Percentiles rank a stretch among this genome's conserved stretches.
phyloP scores from a whole-genome alignment of 306 rosid species.

The Sophora flavescens region DNA sequence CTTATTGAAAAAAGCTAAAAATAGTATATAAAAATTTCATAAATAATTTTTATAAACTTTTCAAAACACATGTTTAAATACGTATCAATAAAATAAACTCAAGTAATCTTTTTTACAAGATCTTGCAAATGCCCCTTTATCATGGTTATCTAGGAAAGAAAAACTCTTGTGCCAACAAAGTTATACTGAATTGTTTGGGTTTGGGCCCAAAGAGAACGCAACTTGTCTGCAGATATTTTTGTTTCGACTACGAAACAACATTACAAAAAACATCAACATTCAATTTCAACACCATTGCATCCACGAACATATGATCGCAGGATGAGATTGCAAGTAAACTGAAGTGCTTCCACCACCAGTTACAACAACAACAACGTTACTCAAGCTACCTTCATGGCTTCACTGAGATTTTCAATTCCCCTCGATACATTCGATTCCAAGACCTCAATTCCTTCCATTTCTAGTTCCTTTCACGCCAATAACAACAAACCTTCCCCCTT shows the following conservation, averaged over 20 bases:
- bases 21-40: no score
- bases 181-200: no score
- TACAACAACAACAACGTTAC: neutral
- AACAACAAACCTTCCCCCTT: conserved; percentile 48
- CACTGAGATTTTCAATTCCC: conserved; percentile 58
- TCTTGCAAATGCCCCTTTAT: no score
- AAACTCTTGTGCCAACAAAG: no score
- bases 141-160: no score
- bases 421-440: conserved; percentile 60
- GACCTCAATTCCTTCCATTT: conserved; percentile 41
- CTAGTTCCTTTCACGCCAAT: conserved; percentile 45
- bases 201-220: no score
- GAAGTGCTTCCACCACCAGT: conserved; percentile 20
- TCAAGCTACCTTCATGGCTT: conserved; percentile 58
- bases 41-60: no score
- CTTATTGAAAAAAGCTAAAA: no score
- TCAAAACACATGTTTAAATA: no score
- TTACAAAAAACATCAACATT: neutral
- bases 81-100: no score
- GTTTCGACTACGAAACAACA: neutral
- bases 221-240: neutral
- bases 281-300: no score
- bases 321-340: conserved; percentile 26
- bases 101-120: no score
- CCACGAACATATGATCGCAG: neutral